Percentiles rank a stretch among this genome's conserved stretches.
phyloP scores from a whole-genome alignment of 176 grass and related monocot genomes.

The Areca catechu region DNA sequence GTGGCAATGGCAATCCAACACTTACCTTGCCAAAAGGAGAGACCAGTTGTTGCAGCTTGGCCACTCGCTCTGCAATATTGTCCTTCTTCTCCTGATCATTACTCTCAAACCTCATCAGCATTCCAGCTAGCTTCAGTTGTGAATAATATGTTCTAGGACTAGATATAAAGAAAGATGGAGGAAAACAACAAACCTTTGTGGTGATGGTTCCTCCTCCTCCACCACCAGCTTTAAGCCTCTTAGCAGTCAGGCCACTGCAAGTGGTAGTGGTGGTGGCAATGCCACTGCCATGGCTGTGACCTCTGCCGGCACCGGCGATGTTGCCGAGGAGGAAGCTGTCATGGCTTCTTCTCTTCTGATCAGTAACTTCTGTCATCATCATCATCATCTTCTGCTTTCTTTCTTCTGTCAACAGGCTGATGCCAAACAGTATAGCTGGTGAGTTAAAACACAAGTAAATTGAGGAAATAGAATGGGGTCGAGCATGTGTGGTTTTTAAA shows the following conservation, averaged over 20 bases:
- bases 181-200: constrained; percentile 27
- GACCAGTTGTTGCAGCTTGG: constrained; percentile 76
- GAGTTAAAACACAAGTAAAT: neutral
- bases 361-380: constrained; percentile 67
- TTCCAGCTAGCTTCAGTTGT: too few species aligned
- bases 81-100: constrained; percentile 90
- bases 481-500: constrained; percentile 12
- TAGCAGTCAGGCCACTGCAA: constrained; percentile 37
- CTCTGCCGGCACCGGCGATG: neutral
- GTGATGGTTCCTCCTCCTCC: constrained; percentile 17
- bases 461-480: constrained; percentile 9
- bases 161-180: too few species aligned
- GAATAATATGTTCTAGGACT: too few species aligned
- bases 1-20: too few species aligned
- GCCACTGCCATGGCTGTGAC: constrained; percentile 5
- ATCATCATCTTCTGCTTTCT: constrained; percentile 45
- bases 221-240: constrained; percentile 43
- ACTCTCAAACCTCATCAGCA: neutral
- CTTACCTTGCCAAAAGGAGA: constrained; percentile 87
- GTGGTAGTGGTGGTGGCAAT: constrained; percentile 11
- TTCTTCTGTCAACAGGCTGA: constrained; percentile 17
- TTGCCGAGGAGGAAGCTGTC: constrained; percentile 35
- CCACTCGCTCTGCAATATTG: constrained; percentile 68
- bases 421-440: neutral
- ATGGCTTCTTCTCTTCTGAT: constrained; percentile 56